Conservation (phyloP, 1,139 yeast genomes). For the Geotrichum restrictum region DNA sequence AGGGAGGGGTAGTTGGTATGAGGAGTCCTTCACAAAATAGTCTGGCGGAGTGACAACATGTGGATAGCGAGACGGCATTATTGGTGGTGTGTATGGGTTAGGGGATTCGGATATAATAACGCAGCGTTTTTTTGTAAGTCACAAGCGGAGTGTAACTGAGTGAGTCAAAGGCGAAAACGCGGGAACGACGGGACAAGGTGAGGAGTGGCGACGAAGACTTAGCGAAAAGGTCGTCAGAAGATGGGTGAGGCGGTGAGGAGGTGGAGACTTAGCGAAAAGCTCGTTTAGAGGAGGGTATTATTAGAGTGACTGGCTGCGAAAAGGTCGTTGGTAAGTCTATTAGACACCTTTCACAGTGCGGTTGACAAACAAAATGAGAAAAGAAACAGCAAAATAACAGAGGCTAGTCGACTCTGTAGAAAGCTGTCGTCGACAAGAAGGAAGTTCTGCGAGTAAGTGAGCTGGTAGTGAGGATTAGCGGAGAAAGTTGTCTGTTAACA, state of each 20-base stretch:
- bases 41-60: conserved; percentile 30
- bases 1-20: conserved; percentile 2
- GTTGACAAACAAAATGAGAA: background rate
- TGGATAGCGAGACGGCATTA: conserved; percentile 18
- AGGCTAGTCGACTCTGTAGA: background rate
- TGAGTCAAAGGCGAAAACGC: background rate
- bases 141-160: background rate
- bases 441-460: background rate
- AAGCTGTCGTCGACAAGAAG: background rate
- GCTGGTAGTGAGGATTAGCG: background rate
- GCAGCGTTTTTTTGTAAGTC: background rate
- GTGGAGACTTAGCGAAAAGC: background rate
- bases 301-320: background rate
- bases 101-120: background rate
- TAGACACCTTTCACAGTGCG: background rate
- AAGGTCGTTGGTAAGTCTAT: background rate
- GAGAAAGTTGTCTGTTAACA: background rate
- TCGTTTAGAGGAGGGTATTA: background rate
- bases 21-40: conserved; percentile 20
- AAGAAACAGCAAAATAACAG: background rate
- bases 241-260: too few species aligned
- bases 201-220: conserved; percentile 26
- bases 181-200: background rate
- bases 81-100: background rate
- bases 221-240: conserved; percentile 32